Evolutionary conservation across 75 land plant species (phyloP).

Genomic region (Larix kaempferi): DNA sequence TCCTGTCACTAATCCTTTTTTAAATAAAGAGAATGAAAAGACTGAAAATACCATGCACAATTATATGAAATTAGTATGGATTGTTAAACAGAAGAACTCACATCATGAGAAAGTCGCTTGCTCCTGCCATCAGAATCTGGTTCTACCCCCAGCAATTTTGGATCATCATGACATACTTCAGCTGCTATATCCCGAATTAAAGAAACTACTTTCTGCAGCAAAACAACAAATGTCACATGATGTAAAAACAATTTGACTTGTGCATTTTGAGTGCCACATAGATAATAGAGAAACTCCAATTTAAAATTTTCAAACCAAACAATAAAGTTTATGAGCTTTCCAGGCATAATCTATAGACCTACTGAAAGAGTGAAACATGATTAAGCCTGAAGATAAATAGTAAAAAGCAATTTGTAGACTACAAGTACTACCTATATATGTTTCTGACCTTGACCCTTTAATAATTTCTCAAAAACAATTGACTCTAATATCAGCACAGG

Average conservation of each 20-base stretch:
- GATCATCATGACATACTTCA: conserved; percentile 2
- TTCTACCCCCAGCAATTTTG: neutral
- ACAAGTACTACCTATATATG: no score
- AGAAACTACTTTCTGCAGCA: conserved; percentile 7
- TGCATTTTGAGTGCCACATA: neutral
- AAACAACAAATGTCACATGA: neutral
- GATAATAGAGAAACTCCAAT: neutral
- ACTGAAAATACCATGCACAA: neutral
- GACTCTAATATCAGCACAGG: no score
- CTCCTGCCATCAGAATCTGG: neutral
- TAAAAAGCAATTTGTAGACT: no score
- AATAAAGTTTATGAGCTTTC: neutral
- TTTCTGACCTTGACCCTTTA: no score
- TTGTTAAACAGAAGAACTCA: neutral
- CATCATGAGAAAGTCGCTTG: neutral
- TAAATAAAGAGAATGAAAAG: neutral
- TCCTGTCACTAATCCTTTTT: neutral
- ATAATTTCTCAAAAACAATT: no score
- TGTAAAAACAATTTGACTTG: neutral
- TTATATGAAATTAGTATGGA: neutral
- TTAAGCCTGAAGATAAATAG: no score
- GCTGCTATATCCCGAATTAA: neutral
- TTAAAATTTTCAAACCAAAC: neutral
- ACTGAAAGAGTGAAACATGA: neutral
- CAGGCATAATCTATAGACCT: neutral